phyloP scores from a whole-genome alignment of 2,329 filamentous ascomycete genomes.

The Aspergillus arachidicola region DNA sequence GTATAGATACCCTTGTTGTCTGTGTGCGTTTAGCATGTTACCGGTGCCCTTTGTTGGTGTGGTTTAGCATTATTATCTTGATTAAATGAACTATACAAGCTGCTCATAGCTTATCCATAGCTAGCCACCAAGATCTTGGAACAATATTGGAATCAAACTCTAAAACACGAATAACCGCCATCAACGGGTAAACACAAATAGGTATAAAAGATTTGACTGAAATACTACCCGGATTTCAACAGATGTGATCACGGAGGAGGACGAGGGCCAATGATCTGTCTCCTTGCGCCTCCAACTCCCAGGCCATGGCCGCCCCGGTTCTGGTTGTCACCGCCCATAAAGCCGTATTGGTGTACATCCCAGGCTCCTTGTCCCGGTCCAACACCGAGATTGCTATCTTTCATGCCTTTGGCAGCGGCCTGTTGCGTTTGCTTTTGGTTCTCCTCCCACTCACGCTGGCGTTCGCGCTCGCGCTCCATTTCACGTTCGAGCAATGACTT shows the following conservation, averaged over 20 bases:
- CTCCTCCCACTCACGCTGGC: conserved; percentile 67
- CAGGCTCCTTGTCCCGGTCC: conserved; percentile 55
- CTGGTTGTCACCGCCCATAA: conserved; percentile 63
- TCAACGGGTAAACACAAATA: background rate
- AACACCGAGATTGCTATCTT: conserved; percentile 47
- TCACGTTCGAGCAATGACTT: conserved; percentile 66
- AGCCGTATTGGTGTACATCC: conserved; percentile 69
- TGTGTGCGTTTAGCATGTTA: background rate
- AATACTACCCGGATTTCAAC: background rate
- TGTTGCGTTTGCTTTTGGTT: conserved; percentile 55
- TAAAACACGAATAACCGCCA: background rate
- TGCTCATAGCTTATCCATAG: background rate
- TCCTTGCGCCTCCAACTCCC: conserved; percentile 57
- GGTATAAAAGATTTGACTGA: background rate
- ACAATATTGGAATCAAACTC: background rate
- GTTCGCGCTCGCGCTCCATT: conserved; percentile 67
- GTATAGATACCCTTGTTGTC: background rate
- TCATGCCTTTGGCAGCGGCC: conserved; percentile 45
- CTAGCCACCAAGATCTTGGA: background rate
- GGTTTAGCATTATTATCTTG: background rate
- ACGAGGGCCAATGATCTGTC: conserved; percentile 66
- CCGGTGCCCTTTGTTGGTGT: background rate
- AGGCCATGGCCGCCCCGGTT: conserved; percentile 56
- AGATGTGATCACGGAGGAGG: conserved; percentile 43
- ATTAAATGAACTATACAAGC: background rate